phyloP scores from a whole-genome alignment of 768 basidiomycete genomes.

The Mycena filopes region DNA sequence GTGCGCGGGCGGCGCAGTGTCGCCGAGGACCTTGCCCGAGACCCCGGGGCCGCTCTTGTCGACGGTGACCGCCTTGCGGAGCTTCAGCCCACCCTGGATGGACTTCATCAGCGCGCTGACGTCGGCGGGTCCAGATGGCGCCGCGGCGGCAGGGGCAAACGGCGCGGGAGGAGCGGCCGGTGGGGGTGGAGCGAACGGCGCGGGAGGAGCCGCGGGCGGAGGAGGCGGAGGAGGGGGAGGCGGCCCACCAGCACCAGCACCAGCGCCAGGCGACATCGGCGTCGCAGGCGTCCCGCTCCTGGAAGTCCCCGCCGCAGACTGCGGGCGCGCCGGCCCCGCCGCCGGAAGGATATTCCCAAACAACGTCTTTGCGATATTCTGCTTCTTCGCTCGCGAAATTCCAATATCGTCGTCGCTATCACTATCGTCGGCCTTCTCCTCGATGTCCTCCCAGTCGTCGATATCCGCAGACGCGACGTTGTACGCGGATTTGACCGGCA shows the following conservation, averaged over 20 bases:
- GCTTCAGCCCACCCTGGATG: conserved; percentile 79
- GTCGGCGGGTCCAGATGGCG: conserved; percentile 56
- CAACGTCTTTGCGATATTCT: conserved; percentile 79
- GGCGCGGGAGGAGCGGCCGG: conserved; percentile 45
- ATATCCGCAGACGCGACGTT: conserved; percentile 66
- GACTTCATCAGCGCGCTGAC: conserved; percentile 76
- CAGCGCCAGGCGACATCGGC: conserved; percentile 41
- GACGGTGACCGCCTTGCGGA: conserved; percentile 82
- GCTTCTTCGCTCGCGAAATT: conserved; percentile 69
- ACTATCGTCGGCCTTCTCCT: conserved; percentile 74
- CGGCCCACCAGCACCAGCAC: conserved; percentile 48
- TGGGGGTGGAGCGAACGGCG: conserved; percentile 38
- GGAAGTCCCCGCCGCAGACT: conserved; percentile 56
- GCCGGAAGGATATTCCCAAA: conserved; percentile 78
- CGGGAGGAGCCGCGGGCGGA: conserved; percentile 45
- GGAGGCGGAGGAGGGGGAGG: conserved; percentile 47
- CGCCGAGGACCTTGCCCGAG: conserved; percentile 84
- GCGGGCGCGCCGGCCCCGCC: conserved; percentile 52
- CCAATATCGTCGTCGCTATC: conserved; percentile 85
- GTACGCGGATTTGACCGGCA: conserved; percentile 65
- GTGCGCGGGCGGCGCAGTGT: conserved; percentile 74
- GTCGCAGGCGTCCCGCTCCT: conserved; percentile 29
- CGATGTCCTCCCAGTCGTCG: conserved; percentile 88
- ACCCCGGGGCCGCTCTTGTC: conserved; percentile 81
- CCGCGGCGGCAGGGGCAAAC: conserved; percentile 43